Conservation (phyloP, 192 early-diverging fungal species). For the Backusella luteola region DNA sequence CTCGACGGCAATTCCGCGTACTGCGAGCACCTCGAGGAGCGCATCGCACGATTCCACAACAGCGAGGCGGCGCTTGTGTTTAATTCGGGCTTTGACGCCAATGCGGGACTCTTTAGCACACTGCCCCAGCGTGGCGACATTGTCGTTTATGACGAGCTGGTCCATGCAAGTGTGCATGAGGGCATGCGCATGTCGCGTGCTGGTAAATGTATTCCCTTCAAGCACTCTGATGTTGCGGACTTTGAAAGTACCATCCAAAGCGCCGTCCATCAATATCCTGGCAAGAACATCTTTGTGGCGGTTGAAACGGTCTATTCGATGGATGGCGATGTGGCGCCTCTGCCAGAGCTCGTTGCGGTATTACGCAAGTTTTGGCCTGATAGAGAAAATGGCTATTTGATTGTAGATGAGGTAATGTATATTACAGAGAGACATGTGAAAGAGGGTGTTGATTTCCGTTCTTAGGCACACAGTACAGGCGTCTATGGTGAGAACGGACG, state of each 20-base stretch:
- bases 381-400: constrained; percentile 55
- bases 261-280: background rate
- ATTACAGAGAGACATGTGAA: background rate
- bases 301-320: constrained; percentile 82
- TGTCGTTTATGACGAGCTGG: constrained; percentile 69
- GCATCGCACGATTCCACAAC: constrained; percentile 61
- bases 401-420: constrained; percentile 73
- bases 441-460: background rate
- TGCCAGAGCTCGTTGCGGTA: constrained; percentile 60
- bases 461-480: constrained; percentile 78
- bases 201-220: constrained; percentile 47
- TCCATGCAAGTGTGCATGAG: constrained; percentile 85
- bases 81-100: constrained; percentile 89
- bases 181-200: constrained; percentile 63
- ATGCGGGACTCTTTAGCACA: constrained; percentile 64
- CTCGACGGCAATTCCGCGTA: constrained; percentile 68
- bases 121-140: constrained; percentile 65
- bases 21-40: constrained; percentile 60
- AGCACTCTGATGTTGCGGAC: constrained; percentile 65
- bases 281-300: constrained; percentile 63
- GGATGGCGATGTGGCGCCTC: constrained; percentile 77
- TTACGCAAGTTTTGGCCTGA: constrained; percentile 38
- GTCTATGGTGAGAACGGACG: constrained; percentile 65
- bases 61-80: constrained; percentile 66
- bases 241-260: constrained; percentile 32